Percentiles rank a stretch among this genome's conserved stretches.
These are phyloP conservation scores for Herpetomonas muscarum DNA, from an alignment of 208 protist genomes.

Conservation along the genomic window DNA sequence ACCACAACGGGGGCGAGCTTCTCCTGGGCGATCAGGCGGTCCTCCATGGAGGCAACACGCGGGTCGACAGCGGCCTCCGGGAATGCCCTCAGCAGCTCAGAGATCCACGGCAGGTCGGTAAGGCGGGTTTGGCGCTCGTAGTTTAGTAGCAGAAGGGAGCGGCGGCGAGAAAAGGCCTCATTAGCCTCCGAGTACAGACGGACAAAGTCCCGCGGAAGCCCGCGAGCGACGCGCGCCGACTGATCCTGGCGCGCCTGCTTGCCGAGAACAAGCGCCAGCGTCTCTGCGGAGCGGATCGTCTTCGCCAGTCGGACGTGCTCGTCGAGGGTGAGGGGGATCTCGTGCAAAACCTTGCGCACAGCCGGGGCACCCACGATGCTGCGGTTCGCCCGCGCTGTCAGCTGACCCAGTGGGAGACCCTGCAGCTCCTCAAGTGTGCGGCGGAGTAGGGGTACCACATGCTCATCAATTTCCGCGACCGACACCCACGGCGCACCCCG, in stretches of 20 bases:
- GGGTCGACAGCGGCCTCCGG: background rate
- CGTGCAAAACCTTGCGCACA: background rate
- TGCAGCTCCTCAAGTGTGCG: background rate
- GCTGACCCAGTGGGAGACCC: background rate
- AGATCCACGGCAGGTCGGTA: background rate
- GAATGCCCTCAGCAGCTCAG: background rate
- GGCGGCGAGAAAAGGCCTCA: background rate
- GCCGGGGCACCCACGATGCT: background rate
- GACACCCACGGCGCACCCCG: background rate
- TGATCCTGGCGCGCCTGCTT: background rate
- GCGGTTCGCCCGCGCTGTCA: background rate
- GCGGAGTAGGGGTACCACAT: background rate
- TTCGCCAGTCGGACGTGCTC: background rate
- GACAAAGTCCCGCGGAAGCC: background rate
- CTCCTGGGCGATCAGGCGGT: background rate
- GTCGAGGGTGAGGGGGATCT: background rate
- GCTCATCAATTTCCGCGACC: background rate
- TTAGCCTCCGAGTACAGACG: background rate
- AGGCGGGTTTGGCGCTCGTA: background rate
- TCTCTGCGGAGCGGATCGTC: background rate
- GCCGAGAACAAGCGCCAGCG: background rate
- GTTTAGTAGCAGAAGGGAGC: background rate
- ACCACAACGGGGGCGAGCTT: background rate
- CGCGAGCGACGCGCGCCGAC: no score
- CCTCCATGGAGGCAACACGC: background rate